Evolutionary conservation across 2,329 filamentous ascomycete species (phyloP).

Genomic region (Chaetomium olivaceum): DNA sequence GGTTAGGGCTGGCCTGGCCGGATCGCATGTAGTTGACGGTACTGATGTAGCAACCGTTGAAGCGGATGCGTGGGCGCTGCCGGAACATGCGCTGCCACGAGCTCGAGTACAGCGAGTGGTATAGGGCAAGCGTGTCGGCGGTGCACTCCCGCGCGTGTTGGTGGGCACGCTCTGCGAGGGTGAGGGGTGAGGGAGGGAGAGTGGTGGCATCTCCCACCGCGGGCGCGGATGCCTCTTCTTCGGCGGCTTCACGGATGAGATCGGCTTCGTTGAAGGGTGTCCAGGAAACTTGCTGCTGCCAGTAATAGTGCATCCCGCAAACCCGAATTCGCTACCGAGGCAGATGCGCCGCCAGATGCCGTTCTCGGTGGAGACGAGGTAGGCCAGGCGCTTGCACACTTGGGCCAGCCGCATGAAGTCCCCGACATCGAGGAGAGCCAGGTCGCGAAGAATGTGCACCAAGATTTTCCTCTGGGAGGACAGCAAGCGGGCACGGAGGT

Average conservation of each 20-base stretch:
- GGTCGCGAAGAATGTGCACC: slow-evolving; percentile 70
- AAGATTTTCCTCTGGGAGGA: slow-evolving; percentile 81
- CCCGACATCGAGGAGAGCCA: slow-evolving; percentile 73
- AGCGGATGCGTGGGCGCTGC: slow-evolving; percentile 79
- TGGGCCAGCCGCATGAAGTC: slow-evolving; percentile 73
- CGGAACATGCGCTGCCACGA: slow-evolving; percentile 75
- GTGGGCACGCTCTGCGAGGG: slow-evolving; percentile 41
- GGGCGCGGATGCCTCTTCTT: slow-evolving; percentile 32
- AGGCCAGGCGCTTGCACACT: slow-evolving; percentile 86
- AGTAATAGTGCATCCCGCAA: slow-evolving; percentile 81
- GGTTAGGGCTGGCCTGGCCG: slow-evolving; percentile 70
- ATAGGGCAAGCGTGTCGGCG: slow-evolving; percentile 45
- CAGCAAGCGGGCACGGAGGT: slow-evolving; percentile 78
- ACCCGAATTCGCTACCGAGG: slow-evolving; percentile 71
- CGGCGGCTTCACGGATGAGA: slow-evolving; percentile 30
- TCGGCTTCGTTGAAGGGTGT: slow-evolving; percentile 47
- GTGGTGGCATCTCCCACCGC: background rate
- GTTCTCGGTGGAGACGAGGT: slow-evolving; percentile 80
- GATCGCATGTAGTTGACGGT: slow-evolving; percentile 93
- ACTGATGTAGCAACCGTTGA: slow-evolving; percentile 94
- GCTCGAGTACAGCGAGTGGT: slow-evolving; percentile 48
- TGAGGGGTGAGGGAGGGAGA: slow-evolving; percentile 37
- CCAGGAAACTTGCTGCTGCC: slow-evolving; percentile 62
- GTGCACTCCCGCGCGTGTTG: slow-evolving; percentile 36
- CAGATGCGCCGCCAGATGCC: slow-evolving; percentile 81